Evolutionary conservation across 2,329 filamentous ascomycete genomes (phyloP).

Genomic region (Ophiostoma quercus): DNA sequence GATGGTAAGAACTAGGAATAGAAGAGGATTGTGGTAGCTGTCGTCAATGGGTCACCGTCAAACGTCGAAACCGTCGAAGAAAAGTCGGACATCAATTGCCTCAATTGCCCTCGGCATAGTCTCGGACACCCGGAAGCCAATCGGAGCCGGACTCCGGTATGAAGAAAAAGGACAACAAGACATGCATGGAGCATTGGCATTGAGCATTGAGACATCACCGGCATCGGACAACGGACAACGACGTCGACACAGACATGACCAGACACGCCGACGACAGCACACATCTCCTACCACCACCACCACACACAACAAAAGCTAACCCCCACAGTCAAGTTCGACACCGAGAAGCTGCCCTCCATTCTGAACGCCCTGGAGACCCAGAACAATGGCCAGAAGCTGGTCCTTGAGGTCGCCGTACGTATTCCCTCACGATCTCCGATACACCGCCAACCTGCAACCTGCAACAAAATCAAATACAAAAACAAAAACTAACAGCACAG

Average conservation of each 20-base stretch:
- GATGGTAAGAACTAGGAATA: slow-evolving; percentile 62
- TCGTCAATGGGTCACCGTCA: background rate
- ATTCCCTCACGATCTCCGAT: slow-evolving; percentile 22
- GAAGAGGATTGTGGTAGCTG: background rate
- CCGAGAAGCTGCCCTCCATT: slow-evolving; percentile 88
- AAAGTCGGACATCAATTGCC: background rate
- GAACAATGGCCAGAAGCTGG: slow-evolving; percentile 90
- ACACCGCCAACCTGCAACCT: background rate
- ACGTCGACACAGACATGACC: background rate
- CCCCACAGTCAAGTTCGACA: slow-evolving; percentile 85
- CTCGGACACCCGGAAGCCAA: slow-evolving; percentile 9
- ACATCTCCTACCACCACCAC: background rate
- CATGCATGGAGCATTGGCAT: background rate
- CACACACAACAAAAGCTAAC: slow-evolving; percentile 25
- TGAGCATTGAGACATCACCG: background rate
- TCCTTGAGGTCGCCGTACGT: slow-evolving; percentile 91
- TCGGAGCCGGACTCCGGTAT: background rate
- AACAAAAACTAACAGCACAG: slow-evolving; percentile 42
- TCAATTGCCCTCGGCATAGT: background rate
- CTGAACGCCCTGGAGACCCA: slow-evolving; percentile 90
- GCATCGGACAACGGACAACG: background rate
- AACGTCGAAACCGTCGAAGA: background rate
- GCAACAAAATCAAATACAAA: background rate
- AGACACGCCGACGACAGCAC: slow-evolving; percentile 18
- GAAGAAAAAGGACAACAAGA: no score